A percentile compares a stretch with the other conserved stretches of the same genome.
Evolutionary conservation across 345 rosid species (phyloP).

Genomic region (Aegle marmelos): DNA sequence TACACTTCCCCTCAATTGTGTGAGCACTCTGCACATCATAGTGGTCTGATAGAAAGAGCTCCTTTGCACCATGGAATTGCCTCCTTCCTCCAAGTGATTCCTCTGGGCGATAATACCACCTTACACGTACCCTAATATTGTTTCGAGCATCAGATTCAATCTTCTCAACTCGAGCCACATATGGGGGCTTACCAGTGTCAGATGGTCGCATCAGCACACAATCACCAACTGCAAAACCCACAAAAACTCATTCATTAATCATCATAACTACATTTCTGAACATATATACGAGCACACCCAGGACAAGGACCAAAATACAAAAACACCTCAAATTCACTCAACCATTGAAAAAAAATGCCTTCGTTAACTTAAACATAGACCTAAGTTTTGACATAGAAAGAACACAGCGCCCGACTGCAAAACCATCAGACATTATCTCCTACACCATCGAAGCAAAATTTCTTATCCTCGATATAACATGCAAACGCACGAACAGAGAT

Average conservation of each 20-base stretch:
- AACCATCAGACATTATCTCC: not conserved
- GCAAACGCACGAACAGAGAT: not conserved
- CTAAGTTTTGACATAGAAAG: not conserved
- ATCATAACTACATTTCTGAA: not conserved
- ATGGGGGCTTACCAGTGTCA: slow-evolving; percentile 66
- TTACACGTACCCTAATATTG: slow-evolving; percentile 67
- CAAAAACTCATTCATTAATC: slow-evolving; percentile 2
- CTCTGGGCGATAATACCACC: slow-evolving; percentile 92
- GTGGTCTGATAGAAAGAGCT: slow-evolving; percentile 88
- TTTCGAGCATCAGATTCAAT: slow-evolving; percentile 65
- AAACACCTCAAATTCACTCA: not conserved
- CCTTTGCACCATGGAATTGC: slow-evolving; percentile 88
- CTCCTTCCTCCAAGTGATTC: slow-evolving; percentile 83
- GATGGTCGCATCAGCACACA: slow-evolving; percentile 87
- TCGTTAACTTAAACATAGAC: not conserved
- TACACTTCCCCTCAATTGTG: slow-evolving; percentile 83
- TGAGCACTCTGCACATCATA: slow-evolving; percentile 74
- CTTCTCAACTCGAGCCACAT: slow-evolving; percentile 78
- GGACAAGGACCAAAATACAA: slow-evolving; percentile 12
- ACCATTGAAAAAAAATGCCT: not conserved
- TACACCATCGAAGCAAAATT: not conserved
- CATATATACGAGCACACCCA: not conserved
- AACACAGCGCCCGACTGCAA: not conserved
- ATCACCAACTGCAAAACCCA: slow-evolving; percentile 55
- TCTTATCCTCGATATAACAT: not conserved